Evolutionary conservation across 2,329 filamentous ascomycete genomes (phyloP), one percentile per base, ranked within the genome.

Genomic region (Aspergillus arachidicola): DNA sequence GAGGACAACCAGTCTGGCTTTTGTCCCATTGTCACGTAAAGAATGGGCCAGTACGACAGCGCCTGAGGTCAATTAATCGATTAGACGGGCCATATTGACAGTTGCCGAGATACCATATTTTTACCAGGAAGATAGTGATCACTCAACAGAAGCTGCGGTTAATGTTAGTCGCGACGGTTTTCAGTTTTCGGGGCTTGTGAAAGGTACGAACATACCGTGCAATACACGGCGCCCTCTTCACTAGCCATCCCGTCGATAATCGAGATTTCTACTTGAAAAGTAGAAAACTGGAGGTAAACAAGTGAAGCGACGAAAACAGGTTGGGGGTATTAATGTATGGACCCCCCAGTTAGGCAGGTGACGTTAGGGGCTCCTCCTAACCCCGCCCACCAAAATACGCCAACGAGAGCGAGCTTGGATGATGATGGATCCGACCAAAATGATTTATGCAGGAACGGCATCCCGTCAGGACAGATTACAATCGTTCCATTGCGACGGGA

Each of bases 41-140:
- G 95, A 98, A 82, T 98, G 94, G 65, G 93, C 94, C 67, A 99
- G 88, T 54, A 99, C 94, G 71, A 95, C 88, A 64, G 94, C 94
- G 78, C 95, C 94, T 96, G 68, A 55, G 66, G 57, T 59, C 60
- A 64, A 66, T 62, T 68, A 59, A 66, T 62, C 10, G 21, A 60
- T 67, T 65, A 66, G 59, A 63, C 55, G 55, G 14, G 28, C 30
- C 26, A 36, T 34, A 53, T 51, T 41, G 48, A 38, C 36, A 21
- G 7, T 34, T 7, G 34, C 26, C 38, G 32, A 58, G 41, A 34
- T 14, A 45, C 36, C 57, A 65, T 64, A 64, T 48, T 78, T 80
- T 73, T 84, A 96, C 94, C 94, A 77, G 95, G 94, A 57, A 99
- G 87, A 79, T 99, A 99, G 66, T 87, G 87, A 81, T 99, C 94